Conservation (phyloP, 2,329 filamentous ascomycete species). For the Magnaporthales sp. region DNA sequence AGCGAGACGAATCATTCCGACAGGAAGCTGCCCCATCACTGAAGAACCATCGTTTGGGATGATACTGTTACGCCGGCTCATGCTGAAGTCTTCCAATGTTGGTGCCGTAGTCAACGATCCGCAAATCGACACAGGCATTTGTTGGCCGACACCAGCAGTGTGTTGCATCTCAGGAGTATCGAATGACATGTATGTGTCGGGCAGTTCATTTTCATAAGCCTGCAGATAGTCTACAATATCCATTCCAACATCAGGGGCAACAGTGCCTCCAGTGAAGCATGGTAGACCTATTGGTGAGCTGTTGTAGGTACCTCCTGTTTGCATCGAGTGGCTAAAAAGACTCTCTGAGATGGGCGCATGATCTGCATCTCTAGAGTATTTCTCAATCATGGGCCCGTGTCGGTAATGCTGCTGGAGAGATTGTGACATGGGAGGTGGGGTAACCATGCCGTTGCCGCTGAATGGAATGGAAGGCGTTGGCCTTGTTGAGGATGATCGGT, state of each 20-base stretch:
- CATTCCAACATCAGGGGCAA: slow-evolving; percentile 8
- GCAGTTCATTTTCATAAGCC: background rate
- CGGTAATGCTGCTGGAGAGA: background rate
- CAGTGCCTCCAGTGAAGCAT: background rate
- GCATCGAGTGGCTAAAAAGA: background rate
- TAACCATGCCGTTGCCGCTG: slow-evolving; percentile 3
- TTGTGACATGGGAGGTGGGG: slow-evolving; percentile 1
- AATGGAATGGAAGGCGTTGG: slow-evolving; percentile 3
- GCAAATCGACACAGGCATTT: slow-evolving; percentile 19
- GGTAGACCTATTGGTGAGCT: background rate
- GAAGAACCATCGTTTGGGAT: slow-evolving; percentile 20
- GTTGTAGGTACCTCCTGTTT: background rate
- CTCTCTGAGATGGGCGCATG: background rate
- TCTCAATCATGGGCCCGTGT: background rate
- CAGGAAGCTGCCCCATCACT: slow-evolving; percentile 16
- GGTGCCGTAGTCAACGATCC: slow-evolving; percentile 25
- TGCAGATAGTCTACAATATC: slow-evolving; percentile 9
- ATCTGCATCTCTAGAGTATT: background rate
- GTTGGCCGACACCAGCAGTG: background rate
- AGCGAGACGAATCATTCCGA: slow-evolving; percentile 21
- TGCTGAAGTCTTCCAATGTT: slow-evolving; percentile 22
- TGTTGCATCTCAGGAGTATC: background rate
- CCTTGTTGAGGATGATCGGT: slow-evolving; percentile 1
- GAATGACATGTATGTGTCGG: background rate
- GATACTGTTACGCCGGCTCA: slow-evolving; percentile 23